Base-by-base conservation (phyloP, 1,284 basidiomycete genomes). In the Austropuccinia psidii region DNA sequence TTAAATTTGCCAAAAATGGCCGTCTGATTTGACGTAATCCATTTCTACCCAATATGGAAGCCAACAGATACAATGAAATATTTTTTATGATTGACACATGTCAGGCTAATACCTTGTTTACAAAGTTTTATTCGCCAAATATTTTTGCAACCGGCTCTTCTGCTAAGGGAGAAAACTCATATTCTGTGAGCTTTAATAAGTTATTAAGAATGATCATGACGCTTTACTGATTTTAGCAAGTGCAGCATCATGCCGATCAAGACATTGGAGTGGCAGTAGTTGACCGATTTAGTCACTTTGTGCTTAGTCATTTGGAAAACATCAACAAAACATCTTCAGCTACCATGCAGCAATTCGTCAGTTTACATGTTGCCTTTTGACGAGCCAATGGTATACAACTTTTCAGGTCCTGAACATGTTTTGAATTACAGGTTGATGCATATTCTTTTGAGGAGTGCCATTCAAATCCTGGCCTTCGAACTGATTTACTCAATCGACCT, bases 41-140 rank as follows among this genome's bases (percentile, higher is more conserved):
- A 27, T 37, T 1, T 29, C 24, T 8, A 9, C 17, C 6, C 19
- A 13, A 2, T 17, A 4, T 29, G 19, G 3, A 27, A 4, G n/a
- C n/a, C n/a, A n/a, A 15, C 77, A 93, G 92, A 73, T 98, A 98
- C 83, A 95, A 98, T 81, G 91, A 95, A 81, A 88, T 99, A 47
- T 86, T 98, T 78, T 97, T 97, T 84, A 96, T 98, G 90, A 89
- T 96, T 76, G 95, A 99, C 80, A 98, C 95, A 0, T 98, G 96
- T 79, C 94, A 98, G 82, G 96, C 95, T 29, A 96, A 93, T 79
- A 93, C 92, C 0, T 89, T 98, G 88, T 96, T 91, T 79, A 88
- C 89, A 54, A 90, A 93, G 78, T 88, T 98, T 77, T 97, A 98
- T 82, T 94, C 91, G 0, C 94, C 95, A 0, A 94, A 97, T 78